These are phyloP conservation scores for Coemansia sp. DNA, from an alignment of 192 early-diverging fungal species.

Conservation along the genomic window DNA sequence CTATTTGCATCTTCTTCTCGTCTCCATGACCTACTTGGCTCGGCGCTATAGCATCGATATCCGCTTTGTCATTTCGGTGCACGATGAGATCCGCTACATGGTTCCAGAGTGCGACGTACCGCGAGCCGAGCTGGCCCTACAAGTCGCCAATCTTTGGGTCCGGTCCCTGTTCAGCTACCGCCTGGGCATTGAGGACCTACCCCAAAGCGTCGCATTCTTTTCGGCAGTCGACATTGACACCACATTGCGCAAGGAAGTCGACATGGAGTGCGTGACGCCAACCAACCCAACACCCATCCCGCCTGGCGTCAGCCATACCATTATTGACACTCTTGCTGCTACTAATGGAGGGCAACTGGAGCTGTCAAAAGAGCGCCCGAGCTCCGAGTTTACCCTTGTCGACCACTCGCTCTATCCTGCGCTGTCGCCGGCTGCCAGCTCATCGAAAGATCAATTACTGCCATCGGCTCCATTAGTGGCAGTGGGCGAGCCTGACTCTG, in stretches of 20 bases:
- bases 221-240: constrained; percentile 92
- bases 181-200: constrained; percentile 82
- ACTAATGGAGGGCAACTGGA: constrained; percentile 21
- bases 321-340: constrained; percentile 18
- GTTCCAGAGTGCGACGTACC: constrained; percentile 71
- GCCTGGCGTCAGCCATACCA: constrained; percentile 46
- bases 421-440: not conserved
- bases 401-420: constrained; percentile 16
- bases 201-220: constrained; percentile 90
- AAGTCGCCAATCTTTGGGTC: constrained; percentile 92
- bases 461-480: not conserved
- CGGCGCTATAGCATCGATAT: constrained; percentile 72
- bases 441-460: not conserved
- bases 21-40: constrained; percentile 81
- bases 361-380: not conserved
- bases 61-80: constrained; percentile 86
- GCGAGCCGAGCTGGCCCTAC: constrained; percentile 77
- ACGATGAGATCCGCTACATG: constrained; percentile 92
- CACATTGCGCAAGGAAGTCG: constrained; percentile 87
- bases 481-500: constrained; percentile 1
- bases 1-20: constrained; percentile 89
- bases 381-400: constrained; percentile 12
- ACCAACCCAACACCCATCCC: constrained; percentile 62
- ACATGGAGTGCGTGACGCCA: constrained; percentile 82
- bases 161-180: constrained; percentile 81